Conservation (phyloP, 2,329 filamentous ascomycete genomes). For the Venturia asperata region DNA sequence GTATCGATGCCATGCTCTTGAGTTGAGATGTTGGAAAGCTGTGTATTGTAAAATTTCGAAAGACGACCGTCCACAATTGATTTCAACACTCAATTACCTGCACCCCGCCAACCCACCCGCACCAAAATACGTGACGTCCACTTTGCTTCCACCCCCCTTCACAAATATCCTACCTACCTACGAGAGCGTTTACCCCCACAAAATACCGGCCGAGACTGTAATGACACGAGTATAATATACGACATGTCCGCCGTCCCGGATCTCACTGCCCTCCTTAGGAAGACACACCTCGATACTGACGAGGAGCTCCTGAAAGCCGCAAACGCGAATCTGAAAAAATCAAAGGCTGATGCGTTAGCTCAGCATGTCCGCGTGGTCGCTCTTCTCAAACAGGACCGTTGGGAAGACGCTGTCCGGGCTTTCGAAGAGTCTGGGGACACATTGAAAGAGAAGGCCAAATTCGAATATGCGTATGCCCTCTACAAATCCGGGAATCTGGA, state of each 20-base stretch:
- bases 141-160: not conserved
- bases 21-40: no score
- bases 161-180: not conserved
- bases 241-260: constrained; percentile 22
- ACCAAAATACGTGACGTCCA: not conserved
- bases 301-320: constrained; percentile 63
- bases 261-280: constrained; percentile 50
- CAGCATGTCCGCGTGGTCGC: constrained; percentile 67
- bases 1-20: not conserved
- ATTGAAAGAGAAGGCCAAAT: constrained; percentile 52
- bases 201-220: not conserved
- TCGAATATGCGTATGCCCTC: constrained; percentile 75
- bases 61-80: not conserved
- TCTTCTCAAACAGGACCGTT: constrained; percentile 74
- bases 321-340: constrained; percentile 49
- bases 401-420: constrained; percentile 65
- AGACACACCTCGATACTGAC: constrained; percentile 59
- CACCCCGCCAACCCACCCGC: not conserved
- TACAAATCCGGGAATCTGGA: constrained; percentile 69
- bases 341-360: constrained; percentile 53
- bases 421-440: constrained; percentile 57
- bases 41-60: no score
- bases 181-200: not conserved
- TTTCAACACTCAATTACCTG: no score
- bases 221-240: not conserved